Conservation (phyloP, 306 rosid species). For the Psophocarpus tetragonolobus region DNA sequence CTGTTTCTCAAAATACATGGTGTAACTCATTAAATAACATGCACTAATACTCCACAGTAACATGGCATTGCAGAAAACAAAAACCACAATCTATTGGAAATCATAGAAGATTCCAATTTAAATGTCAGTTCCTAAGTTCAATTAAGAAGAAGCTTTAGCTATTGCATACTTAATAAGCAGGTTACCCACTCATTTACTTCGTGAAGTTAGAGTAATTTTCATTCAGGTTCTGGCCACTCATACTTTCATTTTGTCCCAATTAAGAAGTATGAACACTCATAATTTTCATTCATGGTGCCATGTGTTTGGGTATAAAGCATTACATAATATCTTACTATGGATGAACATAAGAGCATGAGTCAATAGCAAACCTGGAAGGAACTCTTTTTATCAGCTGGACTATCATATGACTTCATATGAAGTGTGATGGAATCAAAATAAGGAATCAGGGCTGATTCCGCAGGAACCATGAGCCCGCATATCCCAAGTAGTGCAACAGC, state of each 20-base stretch:
- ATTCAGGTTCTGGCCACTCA: neutral
- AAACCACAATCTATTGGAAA: neutral
- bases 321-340: neutral
- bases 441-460: slow-evolving; percentile 82
- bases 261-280: neutral
- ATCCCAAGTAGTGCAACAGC: slow-evolving; percentile 91
- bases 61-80: neutral
- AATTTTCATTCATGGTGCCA: too few relatives aligned
- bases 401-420: slow-evolving; percentile 96
- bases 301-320: neutral
- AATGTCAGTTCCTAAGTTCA: neutral
- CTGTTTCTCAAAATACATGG: neutral
- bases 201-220: neutral
- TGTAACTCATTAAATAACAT: neutral
- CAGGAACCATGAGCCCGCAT: slow-evolving; percentile 96
- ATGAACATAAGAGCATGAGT: slow-evolving; percentile 21
- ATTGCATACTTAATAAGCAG: neutral
- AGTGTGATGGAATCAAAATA: slow-evolving; percentile 84
- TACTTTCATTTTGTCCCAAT: neutral
- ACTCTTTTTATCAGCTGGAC: slow-evolving; percentile 97
- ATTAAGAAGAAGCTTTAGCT: neutral
- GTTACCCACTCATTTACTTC: neutral
- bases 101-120: neutral
- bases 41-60: neutral
- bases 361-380: slow-evolving; percentile 76